Evolutionary conservation across 2,329 filamentous ascomycete species (phyloP).

Genomic region (Mycocentrospora acerina): DNA sequence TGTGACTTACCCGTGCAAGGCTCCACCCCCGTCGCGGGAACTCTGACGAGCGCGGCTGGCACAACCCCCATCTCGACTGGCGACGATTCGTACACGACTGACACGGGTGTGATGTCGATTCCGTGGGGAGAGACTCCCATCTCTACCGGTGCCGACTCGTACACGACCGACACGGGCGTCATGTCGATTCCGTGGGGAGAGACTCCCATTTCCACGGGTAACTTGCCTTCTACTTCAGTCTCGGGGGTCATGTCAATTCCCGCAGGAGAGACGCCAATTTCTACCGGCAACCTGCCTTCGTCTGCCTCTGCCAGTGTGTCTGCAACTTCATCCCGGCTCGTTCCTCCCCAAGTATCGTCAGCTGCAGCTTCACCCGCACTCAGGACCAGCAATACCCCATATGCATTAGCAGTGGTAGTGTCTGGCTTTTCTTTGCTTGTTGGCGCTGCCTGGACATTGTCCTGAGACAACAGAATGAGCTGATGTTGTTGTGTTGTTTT

Average conservation of each 20-base stretch:
- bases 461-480: constrained; percentile 15
- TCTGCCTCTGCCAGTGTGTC: constrained; percentile 2
- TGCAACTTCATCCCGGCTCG: constrained; percentile 8
- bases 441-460: constrained; percentile 28
- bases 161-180: no score
- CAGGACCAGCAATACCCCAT: constrained; percentile 10
- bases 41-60: no score
- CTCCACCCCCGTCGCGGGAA: no score
- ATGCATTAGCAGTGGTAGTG: constrained; percentile 19
- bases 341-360: constrained; percentile 15
- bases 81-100: no score
- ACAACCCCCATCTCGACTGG: no score
- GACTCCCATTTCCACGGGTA: neutral
- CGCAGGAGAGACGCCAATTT: constrained; percentile 22
- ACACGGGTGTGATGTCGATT: constrained; percentile 17
- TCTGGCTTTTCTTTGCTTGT: constrained; percentile 20
- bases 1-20: neutral
- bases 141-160: constrained; percentile 4
- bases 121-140: constrained; percentile 23
- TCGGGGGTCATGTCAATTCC: constrained; percentile 19
- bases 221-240: constrained; percentile 1
- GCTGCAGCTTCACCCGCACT: constrained; percentile 22
- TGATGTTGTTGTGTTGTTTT: no score
- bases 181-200: no score
- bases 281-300: constrained; percentile 2